Conservation (phyloP, 805 yeast species). For the Lachancea meyersii region DNA sequence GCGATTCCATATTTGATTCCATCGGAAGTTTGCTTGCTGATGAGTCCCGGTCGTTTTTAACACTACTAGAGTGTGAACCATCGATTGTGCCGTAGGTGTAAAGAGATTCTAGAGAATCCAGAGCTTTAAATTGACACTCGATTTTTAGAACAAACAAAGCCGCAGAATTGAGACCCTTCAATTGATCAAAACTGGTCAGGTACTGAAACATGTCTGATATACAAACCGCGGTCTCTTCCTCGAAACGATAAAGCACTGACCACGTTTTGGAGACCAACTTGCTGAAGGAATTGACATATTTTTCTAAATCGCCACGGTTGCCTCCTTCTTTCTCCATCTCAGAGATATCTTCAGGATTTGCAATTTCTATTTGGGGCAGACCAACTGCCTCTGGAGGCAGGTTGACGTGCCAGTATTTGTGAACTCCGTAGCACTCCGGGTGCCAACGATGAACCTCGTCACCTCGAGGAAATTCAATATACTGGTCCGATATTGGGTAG, state of each 20-base stretch:
- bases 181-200: conserved; percentile 68
- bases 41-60: neutral
- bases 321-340: conserved; percentile 31
- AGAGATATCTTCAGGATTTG: conserved; percentile 10
- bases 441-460: conserved; percentile 97
- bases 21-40: conserved; percentile 8
- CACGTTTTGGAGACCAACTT: conserved; percentile 59
- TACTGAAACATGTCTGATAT: conserved; percentile 86
- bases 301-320: conserved; percentile 43
- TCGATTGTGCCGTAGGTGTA: neutral
- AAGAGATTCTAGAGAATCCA: conserved; percentile 44
- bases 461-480: conserved; percentile 85
- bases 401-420: conserved; percentile 91
- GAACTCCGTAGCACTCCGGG: conserved; percentile 97
- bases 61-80: neutral
- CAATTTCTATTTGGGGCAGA: conserved; percentile 28
- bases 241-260: conserved; percentile 81
- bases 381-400: conserved; percentile 59
- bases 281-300: conserved; percentile 62
- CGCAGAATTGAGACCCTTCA: conserved; percentile 61
- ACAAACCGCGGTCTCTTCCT: conserved; percentile 82
- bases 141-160: conserved; percentile 66
- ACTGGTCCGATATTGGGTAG: conserved; percentile 86
- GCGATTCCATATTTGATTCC: neutral
- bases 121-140: conserved; percentile 69